These are phyloP conservation scores for Luvunga scandens DNA, from an alignment of 345 rosid genomes.

Conservation along the genomic window DNA sequence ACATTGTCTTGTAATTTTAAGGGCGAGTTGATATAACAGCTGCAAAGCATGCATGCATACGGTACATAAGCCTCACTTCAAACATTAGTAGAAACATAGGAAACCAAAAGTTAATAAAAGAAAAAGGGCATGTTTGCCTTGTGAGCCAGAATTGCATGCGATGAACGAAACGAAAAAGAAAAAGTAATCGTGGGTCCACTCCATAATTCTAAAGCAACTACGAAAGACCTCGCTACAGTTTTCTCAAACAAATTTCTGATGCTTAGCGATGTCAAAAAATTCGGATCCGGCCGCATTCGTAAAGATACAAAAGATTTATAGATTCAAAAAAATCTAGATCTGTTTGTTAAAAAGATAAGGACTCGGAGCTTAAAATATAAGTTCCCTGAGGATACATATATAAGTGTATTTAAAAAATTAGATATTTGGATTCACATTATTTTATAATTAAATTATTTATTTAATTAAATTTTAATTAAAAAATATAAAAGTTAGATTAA, in stretches of 20 bases:
- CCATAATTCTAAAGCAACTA: neutral
- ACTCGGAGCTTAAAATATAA: too few species aligned
- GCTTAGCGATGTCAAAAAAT: too few species aligned
- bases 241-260: neutral
- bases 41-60: neutral
- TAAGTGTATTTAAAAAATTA: accelerated
- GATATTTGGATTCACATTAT: too few species aligned
- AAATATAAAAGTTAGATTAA: too few species aligned
- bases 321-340: too few species aligned
- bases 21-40: neutral
- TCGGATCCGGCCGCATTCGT: too few species aligned
- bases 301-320: accelerated
- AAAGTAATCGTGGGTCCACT: slow-evolving; percentile 27
- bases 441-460: too few species aligned
- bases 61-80: neutral
- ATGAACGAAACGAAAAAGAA: neutral
- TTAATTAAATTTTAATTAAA: too few species aligned
- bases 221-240: neutral
- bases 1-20: neutral
- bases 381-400: accelerated
- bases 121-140: slow-evolving; percentile 12
- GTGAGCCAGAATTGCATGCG: slow-evolving; percentile 18
- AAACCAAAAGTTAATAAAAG: neutral
- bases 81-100: neutral
- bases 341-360: too few species aligned